phyloP scores from a whole-genome alignment of 2,329 filamentous ascomycete species.

The Cercospora sp. region DNA sequence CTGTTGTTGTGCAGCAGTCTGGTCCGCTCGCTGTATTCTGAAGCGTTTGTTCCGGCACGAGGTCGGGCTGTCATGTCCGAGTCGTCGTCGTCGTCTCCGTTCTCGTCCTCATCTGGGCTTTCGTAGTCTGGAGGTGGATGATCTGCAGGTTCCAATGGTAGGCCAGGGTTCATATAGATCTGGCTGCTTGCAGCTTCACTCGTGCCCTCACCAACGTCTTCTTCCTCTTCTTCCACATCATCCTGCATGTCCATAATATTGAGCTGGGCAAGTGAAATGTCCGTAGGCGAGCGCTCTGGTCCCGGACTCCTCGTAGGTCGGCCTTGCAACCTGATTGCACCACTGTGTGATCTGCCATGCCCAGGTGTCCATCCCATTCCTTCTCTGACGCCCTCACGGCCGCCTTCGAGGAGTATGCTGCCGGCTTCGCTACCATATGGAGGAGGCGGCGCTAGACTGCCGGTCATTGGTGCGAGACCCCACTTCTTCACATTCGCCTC shows the following conservation, averaged over 20 bases:
- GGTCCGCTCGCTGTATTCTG: conserved; percentile 16
- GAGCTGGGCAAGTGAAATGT: conserved; percentile 89
- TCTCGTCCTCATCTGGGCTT: conserved; percentile 41
- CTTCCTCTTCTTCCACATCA: conserved; percentile 43
- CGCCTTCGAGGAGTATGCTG: conserved; percentile 89
- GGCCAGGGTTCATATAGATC: conserved; percentile 29
- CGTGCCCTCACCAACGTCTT: conserved; percentile 30
- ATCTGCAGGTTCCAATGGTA: conserved; percentile 38
- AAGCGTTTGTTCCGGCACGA: conserved; percentile 20
- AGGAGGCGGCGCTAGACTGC: conserved; percentile 89
- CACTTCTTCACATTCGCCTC: conserved; percentile 99
- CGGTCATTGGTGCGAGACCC: conserved; percentile 94
- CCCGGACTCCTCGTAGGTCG: conserved; percentile 77
- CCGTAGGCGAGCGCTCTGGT: conserved; percentile 85
- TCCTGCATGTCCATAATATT: conserved; percentile 63
- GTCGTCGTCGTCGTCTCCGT: conserved; percentile 21
- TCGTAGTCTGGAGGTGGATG: conserved; percentile 52
- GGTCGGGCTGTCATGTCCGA: conserved; percentile 31
- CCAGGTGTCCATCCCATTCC: conserved; percentile 58
- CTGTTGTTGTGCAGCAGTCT: conserved; percentile 22
- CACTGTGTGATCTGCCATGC: conserved; percentile 73
- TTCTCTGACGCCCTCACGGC: conserved; percentile 56
- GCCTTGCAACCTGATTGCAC: conserved; percentile 70
- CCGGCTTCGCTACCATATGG: conserved; percentile 97
- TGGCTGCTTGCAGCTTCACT: conserved; percentile 28